Evolutionary conservation across 371 early-diverging fungal species (phyloP).

Genomic region (Saksenaea vasiformis): DNA sequence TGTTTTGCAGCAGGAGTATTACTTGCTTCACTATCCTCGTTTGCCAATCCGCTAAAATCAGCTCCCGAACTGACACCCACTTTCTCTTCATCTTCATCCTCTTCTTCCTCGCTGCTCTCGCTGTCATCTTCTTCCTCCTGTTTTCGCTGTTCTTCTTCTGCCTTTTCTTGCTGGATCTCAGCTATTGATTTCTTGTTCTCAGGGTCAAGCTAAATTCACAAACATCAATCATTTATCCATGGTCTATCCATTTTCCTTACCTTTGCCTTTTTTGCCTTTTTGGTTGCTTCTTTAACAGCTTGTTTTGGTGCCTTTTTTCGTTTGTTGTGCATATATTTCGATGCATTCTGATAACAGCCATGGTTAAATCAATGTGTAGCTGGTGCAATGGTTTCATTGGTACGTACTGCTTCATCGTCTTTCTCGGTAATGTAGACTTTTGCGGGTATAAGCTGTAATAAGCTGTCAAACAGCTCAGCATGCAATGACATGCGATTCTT

Average conservation of each 20-base stretch:
- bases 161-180: constrained; percentile 52
- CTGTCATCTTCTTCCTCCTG: constrained; percentile 20
- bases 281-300: constrained; percentile 73
- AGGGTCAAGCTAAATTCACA: constrained; percentile 44
- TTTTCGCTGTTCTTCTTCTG: constrained; percentile 28
- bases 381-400: not conserved
- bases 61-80: constrained; percentile 30
- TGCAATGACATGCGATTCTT: constrained; percentile 64
- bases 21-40: constrained; percentile 6
- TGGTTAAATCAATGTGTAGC: not conserved
- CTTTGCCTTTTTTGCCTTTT: constrained; percentile 79
- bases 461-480: constrained; percentile 60
- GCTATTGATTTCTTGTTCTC: constrained; percentile 53
- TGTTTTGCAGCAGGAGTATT: constrained; percentile 16
- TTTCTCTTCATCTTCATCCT: constrained; percentile 29
- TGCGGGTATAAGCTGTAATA: constrained; percentile 74
- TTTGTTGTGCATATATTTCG: constrained; percentile 71
- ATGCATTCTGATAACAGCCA: constrained; percentile 33
- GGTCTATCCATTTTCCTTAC: constrained; percentile 25
- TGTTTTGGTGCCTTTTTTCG: constrained; percentile 78
- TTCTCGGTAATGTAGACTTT: constrained; percentile 70
- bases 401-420: constrained; percentile 43
- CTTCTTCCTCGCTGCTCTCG: constrained; percentile 17
- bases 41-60: constrained; percentile 30
- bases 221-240: not conserved